phyloP scores from a whole-genome alignment of 1,284 basidiomycete genomes.

The Meripilus lineatus region DNA sequence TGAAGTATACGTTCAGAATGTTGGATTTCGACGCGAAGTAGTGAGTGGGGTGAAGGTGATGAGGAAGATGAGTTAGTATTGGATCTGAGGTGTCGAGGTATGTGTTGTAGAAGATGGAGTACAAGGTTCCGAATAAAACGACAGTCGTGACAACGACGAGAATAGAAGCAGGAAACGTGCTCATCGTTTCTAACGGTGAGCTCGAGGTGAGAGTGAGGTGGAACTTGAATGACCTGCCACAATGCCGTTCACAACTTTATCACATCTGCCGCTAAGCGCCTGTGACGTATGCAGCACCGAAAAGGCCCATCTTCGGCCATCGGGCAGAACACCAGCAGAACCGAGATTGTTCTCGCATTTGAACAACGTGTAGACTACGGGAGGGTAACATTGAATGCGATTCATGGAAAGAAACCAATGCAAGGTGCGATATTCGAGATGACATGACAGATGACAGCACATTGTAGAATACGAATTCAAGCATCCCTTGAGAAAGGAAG shows the following conservation, averaged over 20 bases:
- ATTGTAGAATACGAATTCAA: neutral
- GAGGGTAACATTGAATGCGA: no score
- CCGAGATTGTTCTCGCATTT: no score
- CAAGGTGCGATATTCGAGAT: no score
- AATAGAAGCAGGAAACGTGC: constrained; percentile 8
- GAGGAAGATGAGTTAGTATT: constrained; percentile 58
- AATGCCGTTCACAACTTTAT: neutral
- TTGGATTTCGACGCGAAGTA: constrained; percentile 86
- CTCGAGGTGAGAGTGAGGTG: neutral
- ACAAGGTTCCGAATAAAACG: constrained; percentile 46
- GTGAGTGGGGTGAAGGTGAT: constrained; percentile 58
- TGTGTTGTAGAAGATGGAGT: constrained; percentile 47
- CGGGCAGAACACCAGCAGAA: no score
- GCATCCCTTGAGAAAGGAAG: neutral
- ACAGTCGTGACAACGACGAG: constrained; percentile 24
- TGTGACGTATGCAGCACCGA: no score
- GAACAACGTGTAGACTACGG: no score
- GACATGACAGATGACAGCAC: constrained; percentile 14
- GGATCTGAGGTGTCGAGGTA: constrained; percentile 72
- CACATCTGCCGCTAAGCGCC: neutral
- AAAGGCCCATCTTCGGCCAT: no score
- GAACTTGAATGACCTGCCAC: neutral
- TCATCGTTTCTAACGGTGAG: constrained; percentile 7
- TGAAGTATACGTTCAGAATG: constrained; percentile 79
- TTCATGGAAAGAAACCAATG: no score